phyloP scores from a whole-genome alignment of 768 basidiomycete genomes.

The Boletus barrowsii region DNA sequence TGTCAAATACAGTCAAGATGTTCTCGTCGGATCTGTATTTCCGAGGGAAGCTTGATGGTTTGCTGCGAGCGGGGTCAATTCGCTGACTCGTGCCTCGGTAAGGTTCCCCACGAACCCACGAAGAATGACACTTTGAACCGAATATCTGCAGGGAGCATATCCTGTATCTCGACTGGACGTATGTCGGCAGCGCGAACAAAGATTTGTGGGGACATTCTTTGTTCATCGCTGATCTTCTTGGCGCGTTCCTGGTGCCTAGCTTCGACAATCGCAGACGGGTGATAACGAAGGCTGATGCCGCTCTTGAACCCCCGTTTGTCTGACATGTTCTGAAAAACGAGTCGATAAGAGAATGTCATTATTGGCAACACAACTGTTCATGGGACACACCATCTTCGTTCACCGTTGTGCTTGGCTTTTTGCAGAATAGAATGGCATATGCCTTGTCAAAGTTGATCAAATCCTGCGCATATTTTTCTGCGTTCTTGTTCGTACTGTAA shows the following conservation, averaged over 20 bases:
- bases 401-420: constrained; percentile 50
- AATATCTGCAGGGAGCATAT: constrained; percentile 33
- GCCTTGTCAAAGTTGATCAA: constrained; percentile 69
- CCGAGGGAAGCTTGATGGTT: constrained; percentile 24
- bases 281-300: constrained; percentile 39
- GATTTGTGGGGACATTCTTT: constrained; percentile 34
- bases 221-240: constrained; percentile 26
- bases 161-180: constrained; percentile 37
- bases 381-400: constrained; percentile 33
- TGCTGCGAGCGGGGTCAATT: constrained; percentile 24
- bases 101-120: constrained; percentile 32
- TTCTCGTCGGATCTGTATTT: too few species aligned
- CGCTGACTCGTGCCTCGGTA: constrained; percentile 14
- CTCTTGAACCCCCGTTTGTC: constrained; percentile 34
- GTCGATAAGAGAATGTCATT: background rate
- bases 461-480: constrained; percentile 63
- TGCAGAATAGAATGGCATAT: constrained; percentile 65
- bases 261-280: constrained; percentile 33
- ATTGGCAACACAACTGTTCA: constrained; percentile 15
- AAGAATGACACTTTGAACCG: constrained; percentile 36
- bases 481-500: constrained; percentile 68
- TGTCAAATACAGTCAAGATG: too few species aligned
- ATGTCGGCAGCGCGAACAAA: constrained; percentile 36
- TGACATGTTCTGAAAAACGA: constrained; percentile 29
- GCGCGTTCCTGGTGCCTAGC: constrained; percentile 28